A percentile compares a stretch with the other conserved stretches of the same genome.
Evolutionary conservation across 1,139 yeast genomes (phyloP).

Genomic region (Saccharomyces hybrid): DNA sequence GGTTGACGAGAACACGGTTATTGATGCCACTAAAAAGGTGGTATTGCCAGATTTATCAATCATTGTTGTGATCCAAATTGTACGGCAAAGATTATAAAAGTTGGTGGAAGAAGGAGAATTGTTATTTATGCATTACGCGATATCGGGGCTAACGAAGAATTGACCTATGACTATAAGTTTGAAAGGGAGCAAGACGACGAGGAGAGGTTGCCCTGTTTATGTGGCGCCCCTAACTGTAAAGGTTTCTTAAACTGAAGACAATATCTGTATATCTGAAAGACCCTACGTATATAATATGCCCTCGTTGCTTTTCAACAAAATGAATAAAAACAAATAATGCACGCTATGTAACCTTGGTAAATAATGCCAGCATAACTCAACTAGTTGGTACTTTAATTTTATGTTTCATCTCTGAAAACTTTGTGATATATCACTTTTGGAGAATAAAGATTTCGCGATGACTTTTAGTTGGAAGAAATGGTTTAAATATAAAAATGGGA

Average conservation of each 20-base stretch:
- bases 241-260: conserved; percentile 65
- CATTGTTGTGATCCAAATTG: conserved; percentile 98
- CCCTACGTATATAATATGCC: too few relatives aligned
- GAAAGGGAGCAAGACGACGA: conserved; percentile 87
- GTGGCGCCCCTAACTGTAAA: conserved; percentile 92
- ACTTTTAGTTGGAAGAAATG: not conserved
- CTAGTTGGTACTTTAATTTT: not conserved
- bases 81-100: conserved; percentile 92
- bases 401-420: not conserved
- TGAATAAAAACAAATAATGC: not conserved
- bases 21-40: conserved; percentile 97
- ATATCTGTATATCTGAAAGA: not conserved
- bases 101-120: conserved; percentile 87
- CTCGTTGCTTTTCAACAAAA: not conserved
- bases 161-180: conserved; percentile 91
- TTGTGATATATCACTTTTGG: not conserved
- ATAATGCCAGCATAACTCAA: not conserved
- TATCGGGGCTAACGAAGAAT: conserved; percentile 81
- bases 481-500: not conserved
- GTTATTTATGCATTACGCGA: conserved; percentile 90
- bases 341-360: not conserved
- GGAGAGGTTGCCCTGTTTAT: conserved; percentile 82
- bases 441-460: not conserved
- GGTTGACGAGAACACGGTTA: conserved; percentile 87
- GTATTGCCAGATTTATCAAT: conserved; percentile 90